phyloP scores from a whole-genome alignment of 495 filamentous ascomycete species.

The Astrothelium subdiscretum region DNA sequence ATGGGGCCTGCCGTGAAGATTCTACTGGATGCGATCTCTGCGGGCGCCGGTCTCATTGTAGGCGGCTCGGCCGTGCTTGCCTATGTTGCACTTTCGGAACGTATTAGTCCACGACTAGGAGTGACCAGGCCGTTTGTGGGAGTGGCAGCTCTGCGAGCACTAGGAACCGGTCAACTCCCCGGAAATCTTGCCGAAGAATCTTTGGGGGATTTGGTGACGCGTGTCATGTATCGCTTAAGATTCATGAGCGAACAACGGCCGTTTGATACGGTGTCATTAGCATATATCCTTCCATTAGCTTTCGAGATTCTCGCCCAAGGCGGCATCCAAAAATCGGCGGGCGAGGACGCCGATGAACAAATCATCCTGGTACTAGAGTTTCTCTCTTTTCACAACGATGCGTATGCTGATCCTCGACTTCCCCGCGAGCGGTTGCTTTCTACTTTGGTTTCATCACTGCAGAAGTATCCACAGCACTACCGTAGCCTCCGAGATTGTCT shows the following conservation, averaged over 20 bases:
- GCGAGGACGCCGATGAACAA: constrained; percentile 77
- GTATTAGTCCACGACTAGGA: constrained; percentile 64
- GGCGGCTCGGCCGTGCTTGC: constrained; percentile 67
- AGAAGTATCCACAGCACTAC: constrained; percentile 82
- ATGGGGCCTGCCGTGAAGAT: constrained; percentile 64
- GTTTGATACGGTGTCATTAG: constrained; percentile 73
- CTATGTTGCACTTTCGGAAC: constrained; percentile 65
- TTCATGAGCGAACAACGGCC: constrained; percentile 86
- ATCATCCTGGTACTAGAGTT: constrained; percentile 85
- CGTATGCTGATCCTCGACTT: constrained; percentile 51
- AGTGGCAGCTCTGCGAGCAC: constrained; percentile 67
- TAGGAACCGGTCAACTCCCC: constrained; percentile 60
- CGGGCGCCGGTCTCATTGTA: constrained; percentile 69
- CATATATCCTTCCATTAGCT: constrained; percentile 75
- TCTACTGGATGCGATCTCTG: constrained; percentile 57
- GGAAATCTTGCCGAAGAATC: constrained; percentile 63
- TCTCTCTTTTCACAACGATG: constrained; percentile 69
- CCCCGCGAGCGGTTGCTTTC: constrained; percentile 63
- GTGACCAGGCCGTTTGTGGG: constrained; percentile 69
- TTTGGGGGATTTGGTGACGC: constrained; percentile 73
- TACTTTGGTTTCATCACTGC: constrained; percentile 68
- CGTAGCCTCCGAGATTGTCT: constrained; percentile 88
- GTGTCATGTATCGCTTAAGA: constrained; percentile 79
- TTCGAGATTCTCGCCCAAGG: constrained; percentile 63
- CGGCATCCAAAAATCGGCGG: constrained; percentile 54